Evolutionary conservation across 2,329 filamentous ascomycete species (phyloP), one percentile per base, ranked within the genome.

Genomic region (Fusarium heterosporum): DNA sequence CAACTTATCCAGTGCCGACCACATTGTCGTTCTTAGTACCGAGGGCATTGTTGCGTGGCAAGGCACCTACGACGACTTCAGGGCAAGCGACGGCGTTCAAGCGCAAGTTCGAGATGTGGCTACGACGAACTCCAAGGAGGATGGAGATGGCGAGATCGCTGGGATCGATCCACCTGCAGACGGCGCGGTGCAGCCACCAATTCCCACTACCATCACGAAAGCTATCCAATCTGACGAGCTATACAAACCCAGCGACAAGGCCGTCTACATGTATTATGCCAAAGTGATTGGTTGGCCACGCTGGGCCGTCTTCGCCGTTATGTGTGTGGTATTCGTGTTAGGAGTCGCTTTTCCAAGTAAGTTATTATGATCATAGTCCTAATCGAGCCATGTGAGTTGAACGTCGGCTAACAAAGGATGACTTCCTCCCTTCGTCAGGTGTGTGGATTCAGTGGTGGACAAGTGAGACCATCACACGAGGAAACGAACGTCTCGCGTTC

Each of bases 371-470:
- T 32, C 36, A 50, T 50, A 50, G 47, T 41, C 26, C 41, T 50
- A 40, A n/a, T 50, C 47, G 47, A 17, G n/a, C 36, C 36, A 41
- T 40, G 36, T 50, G 47, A 50, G 36, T 41, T 50, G 36, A 50
- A 50, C 47, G 47, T 50, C 17, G 36, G 47, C 47, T 50, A 41
- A 50, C 47, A 26, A 50, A 41, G 47, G 47, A 25, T 50, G 36
- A 50, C 45, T 48, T 48, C 45, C 45, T 48, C 45, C 45, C 45
- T 38, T 38, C 19, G 16, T 41, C 36, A 50, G 47, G 47, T 50
- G 47, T 50, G 47, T 50, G 47, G 47, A 50, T 50, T 50, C 47
- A 50, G 36, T 50, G 47, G 47, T 50, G 47, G 47, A 50, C 47
- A 26, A 50, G 36, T 50, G 47, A 50, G 47, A 50, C 47, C 47